These are phyloP conservation scores for Coleophoma crateriformis DNA, from an alignment of 2,329 filamentous ascomycete species.

Conservation along the genomic window DNA sequence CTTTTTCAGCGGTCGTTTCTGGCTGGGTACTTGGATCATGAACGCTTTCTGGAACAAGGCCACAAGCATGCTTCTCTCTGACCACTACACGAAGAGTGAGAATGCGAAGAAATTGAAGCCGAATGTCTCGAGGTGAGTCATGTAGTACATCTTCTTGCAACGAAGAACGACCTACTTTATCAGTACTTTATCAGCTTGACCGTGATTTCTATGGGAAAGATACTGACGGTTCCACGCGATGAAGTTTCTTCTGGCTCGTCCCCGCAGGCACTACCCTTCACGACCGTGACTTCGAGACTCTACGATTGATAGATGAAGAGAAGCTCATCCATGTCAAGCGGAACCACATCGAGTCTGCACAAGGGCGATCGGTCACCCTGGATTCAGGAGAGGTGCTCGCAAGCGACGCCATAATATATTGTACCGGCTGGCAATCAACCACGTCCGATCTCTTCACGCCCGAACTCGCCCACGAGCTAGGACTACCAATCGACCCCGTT, in stretches of 20 bases:
- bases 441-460: slow-evolving; percentile 1
- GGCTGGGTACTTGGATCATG: slow-evolving; percentile 6
- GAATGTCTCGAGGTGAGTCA: background rate
- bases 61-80: slow-evolving; percentile 2
- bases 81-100: slow-evolving; percentile 6
- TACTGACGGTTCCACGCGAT: too few species aligned
- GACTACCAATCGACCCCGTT: background rate
- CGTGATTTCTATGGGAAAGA: too few species aligned
- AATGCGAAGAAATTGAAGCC: slow-evolving; percentile 6
- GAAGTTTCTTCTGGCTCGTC: slow-evolving; percentile 6
- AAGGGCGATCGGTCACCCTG: slow-evolving; percentile 24
- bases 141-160: background rate
- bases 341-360: background rate
- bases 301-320: slow-evolving; percentile 6
- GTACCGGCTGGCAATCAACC: slow-evolving; percentile 47
- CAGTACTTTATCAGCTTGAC: too few species aligned
- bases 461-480: slow-evolving; percentile 3
- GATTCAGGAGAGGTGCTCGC: slow-evolving; percentile 39
- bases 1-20: slow-evolving; percentile 4
- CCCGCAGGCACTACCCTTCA: slow-evolving; percentile 6
- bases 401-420: slow-evolving; percentile 46
- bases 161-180: too few species aligned
- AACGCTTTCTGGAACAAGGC: slow-evolving; percentile 5
- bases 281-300: slow-evolving; percentile 4
- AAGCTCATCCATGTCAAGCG: slow-evolving; percentile 4